These are phyloP conservation scores for Pichia kudriavzevii DNA, from an alignment of 1,139 yeast genomes.

Conservation along the genomic window DNA sequence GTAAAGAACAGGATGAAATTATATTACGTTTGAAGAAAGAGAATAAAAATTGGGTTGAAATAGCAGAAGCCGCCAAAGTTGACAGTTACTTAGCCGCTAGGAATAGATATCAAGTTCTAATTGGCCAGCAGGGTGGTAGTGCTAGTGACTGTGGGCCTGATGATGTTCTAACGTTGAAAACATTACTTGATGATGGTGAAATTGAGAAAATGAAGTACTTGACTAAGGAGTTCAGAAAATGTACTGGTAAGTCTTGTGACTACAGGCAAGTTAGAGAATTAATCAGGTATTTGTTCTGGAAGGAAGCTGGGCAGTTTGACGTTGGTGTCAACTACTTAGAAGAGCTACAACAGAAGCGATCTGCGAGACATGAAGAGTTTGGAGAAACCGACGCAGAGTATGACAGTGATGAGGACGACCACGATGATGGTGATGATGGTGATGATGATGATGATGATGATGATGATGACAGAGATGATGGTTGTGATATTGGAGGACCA, in stretches of 20 bases:
- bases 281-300: slow-evolving; percentile 45
- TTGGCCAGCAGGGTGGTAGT: slow-evolving; percentile 80
- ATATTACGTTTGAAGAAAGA: slow-evolving; percentile 54
- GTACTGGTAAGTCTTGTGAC: slow-evolving; percentile 48
- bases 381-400: background rate
- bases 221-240: slow-evolving; percentile 52
- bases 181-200: slow-evolving; percentile 60
- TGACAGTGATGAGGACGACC: background rate
- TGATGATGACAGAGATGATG: slow-evolving; percentile 5
- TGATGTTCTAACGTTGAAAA: slow-evolving; percentile 47
- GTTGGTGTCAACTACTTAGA: slow-evolving; percentile 36
- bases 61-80: slow-evolving; percentile 59
- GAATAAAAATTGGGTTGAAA: slow-evolving; percentile 69
- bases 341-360: slow-evolving; percentile 18
- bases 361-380: slow-evolving; percentile 9
- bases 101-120: slow-evolving; percentile 70
- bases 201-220: slow-evolving; percentile 63
- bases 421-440: slow-evolving; percentile 18
- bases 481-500: too few species aligned
- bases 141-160: slow-evolving; percentile 56
- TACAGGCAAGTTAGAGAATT: slow-evolving; percentile 51
- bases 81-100: slow-evolving; percentile 69
- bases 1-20: slow-evolving; percentile 59
- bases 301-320: slow-evolving; percentile 52
- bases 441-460: slow-evolving; percentile 3